Conservation (phyloP, 2,329 filamentous ascomycete species). For the Pseudogymnoascus sp. region DNA sequence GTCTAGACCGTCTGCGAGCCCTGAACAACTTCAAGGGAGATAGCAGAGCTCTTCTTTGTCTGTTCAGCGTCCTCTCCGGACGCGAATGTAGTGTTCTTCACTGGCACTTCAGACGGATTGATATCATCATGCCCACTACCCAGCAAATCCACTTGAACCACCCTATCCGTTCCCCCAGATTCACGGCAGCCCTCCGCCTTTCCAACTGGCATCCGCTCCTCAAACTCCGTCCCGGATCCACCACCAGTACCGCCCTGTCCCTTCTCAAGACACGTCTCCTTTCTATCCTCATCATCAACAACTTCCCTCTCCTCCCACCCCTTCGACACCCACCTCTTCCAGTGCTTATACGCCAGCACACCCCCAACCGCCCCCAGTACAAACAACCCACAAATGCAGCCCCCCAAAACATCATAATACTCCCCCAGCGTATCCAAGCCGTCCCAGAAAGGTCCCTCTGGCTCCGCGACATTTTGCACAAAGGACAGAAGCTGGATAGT, state of each 20-base stretch:
- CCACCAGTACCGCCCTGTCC: background rate
- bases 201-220: background rate
- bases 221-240: background rate
- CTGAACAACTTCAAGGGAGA: background rate
- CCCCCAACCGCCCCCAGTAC: slow-evolving; percentile 56
- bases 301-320: background rate
- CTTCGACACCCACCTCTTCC: slow-evolving; percentile 55
- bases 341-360: slow-evolving; percentile 69
- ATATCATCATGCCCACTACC: background rate
- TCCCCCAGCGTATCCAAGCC: slow-evolving; percentile 71
- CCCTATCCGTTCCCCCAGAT: background rate
- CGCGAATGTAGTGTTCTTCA: background rate
- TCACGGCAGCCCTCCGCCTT: background rate
- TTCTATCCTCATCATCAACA: background rate
- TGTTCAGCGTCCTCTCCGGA: background rate
- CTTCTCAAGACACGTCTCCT: background rate
- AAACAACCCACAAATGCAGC: slow-evolving; percentile 78
- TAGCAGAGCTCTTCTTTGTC: background rate
- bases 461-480: slow-evolving; percentile 66
- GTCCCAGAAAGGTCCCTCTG: slow-evolving; percentile 79
- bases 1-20: background rate
- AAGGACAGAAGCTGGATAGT: slow-evolving; percentile 76
- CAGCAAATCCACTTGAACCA: background rate
- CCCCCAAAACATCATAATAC: slow-evolving; percentile 79
- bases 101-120: background rate